phyloP scores from a whole-genome alignment of 2,329 filamentous ascomycete genomes.

The Clarireedia sp. region DNA sequence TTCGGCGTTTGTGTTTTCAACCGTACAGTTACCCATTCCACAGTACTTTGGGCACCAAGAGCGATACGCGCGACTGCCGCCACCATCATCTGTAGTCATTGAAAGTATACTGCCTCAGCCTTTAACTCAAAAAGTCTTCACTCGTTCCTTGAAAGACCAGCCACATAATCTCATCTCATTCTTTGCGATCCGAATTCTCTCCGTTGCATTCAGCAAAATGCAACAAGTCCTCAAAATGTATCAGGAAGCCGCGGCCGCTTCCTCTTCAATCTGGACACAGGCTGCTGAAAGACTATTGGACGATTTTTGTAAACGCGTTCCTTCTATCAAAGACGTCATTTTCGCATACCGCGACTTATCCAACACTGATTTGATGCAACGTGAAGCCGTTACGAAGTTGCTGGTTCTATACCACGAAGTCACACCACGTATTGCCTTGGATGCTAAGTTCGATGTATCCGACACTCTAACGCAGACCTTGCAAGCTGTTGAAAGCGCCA shows the following conservation, averaged over 20 bases:
- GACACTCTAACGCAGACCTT: slow-evolving; percentile 64
- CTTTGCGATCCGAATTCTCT: slow-evolving; percentile 73
- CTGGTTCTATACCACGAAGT: slow-evolving; percentile 79
- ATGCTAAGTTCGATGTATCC: slow-evolving; percentile 84
- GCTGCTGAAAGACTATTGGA: slow-evolving; percentile 59
- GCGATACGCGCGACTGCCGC: slow-evolving; percentile 58
- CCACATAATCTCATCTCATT: slow-evolving; percentile 77
- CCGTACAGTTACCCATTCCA: slow-evolving; percentile 68
- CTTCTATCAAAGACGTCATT: slow-evolving; percentile 74
- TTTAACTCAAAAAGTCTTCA: slow-evolving; percentile 70
- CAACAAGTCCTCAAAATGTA: slow-evolving; percentile 36
- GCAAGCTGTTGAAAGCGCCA: slow-evolving; percentile 47
- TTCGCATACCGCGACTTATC: slow-evolving; percentile 62
- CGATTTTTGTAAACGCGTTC: slow-evolving; percentile 71
- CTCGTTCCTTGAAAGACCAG: slow-evolving; percentile 63
- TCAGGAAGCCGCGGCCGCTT: slow-evolving; percentile 32
- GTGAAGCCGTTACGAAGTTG: slow-evolving; percentile 70
- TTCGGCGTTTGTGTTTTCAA: slow-evolving; percentile 77
- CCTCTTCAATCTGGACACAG: slow-evolving; percentile 54
- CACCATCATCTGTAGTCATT: slow-evolving; percentile 69
- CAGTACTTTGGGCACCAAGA: slow-evolving; percentile 59
- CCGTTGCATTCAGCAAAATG: slow-evolving; percentile 73
- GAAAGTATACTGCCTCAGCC: slow-evolving; percentile 82
- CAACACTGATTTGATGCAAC: slow-evolving; percentile 63
- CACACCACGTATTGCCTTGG: slow-evolving; percentile 69